A percentile compares a stretch with the other conserved stretches of the same genome.
Evolutionary conservation across 1,139 yeast species (phyloP).

Genomic region (Yamadazyma mexicana): DNA sequence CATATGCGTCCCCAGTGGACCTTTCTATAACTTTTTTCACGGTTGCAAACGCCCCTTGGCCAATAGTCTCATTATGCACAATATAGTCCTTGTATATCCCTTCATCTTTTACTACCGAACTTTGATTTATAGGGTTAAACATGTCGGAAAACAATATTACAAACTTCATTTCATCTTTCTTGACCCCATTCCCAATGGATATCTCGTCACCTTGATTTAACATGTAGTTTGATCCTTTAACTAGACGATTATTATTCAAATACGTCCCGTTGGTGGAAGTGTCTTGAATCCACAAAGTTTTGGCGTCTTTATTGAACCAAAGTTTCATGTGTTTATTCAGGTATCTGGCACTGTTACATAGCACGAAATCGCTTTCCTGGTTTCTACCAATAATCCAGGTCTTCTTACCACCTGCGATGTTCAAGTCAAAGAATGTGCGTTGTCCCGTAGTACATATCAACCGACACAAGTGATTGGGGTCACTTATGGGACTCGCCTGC

Average conservation of each 20-base stretch:
- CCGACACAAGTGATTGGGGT: slow-evolving; percentile 36
- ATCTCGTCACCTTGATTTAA: slow-evolving; percentile 91
- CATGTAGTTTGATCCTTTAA: slow-evolving; percentile 79
- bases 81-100: slow-evolving; percentile 75
- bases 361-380: slow-evolving; percentile 60
- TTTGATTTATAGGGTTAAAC: slow-evolving; percentile 34
- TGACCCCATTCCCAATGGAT: slow-evolving; percentile 84
- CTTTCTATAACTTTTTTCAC: slow-evolving; percentile 90
- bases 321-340: slow-evolving; percentile 78
- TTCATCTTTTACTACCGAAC: slow-evolving; percentile 30
- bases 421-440: slow-evolving; percentile 44
- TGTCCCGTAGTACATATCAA: slow-evolving; percentile 73
- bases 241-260: slow-evolving; percentile 70
- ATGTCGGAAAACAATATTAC: slow-evolving; percentile 60
- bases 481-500: slow-evolving; percentile 26
- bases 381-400: slow-evolving; percentile 83
- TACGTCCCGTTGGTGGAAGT: slow-evolving; percentile 88
- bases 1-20: slow-evolving; percentile 78
- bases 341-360: slow-evolving; percentile 64
- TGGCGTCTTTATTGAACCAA: slow-evolving; percentile 56
- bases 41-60: slow-evolving; percentile 96
- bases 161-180: slow-evolving; percentile 71
- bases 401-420: slow-evolving; percentile 31
- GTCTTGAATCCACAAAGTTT: slow-evolving; percentile 65
- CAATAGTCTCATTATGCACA: slow-evolving; percentile 79